Conservation (phyloP, 257 asterid species). For the Penstemon newberryi region DNA sequence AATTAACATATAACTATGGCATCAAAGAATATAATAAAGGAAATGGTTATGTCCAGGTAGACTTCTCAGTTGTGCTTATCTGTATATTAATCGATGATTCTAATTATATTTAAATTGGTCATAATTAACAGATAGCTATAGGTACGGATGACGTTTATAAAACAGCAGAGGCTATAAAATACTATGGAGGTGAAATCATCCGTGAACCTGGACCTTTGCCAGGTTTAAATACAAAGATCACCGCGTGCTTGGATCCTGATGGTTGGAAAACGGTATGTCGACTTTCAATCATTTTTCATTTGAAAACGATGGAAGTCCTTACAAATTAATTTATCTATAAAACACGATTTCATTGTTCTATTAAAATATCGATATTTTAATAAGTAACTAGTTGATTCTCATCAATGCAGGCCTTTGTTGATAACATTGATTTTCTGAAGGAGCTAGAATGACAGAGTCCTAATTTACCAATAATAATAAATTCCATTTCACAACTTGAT, state of each 20-base stretch:
- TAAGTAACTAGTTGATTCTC: constrained; percentile 10
- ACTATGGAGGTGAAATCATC: constrained; percentile 57
- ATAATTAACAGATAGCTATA: constrained; percentile 40
- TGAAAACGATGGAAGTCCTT: not conserved
- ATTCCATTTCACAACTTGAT: no score
- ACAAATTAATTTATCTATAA: no score
- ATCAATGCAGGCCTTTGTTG: constrained; percentile 50
- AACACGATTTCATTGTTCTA: no score
- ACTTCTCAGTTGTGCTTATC: constrained; percentile 1
- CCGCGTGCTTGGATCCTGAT: constrained; percentile 72
- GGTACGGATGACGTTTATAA: constrained; percentile 73
- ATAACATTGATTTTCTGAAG: constrained; percentile 49
- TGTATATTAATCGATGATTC: not conserved
- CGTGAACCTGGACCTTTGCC: constrained; percentile 77
- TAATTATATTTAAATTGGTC: not conserved
- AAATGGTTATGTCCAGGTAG: constrained; percentile 81
- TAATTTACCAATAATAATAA: no score
- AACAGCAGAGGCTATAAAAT: constrained; percentile 65
- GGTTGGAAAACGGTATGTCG: constrained; percentile 69
- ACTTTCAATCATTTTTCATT: not conserved
- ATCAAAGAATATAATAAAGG: constrained; percentile 72
- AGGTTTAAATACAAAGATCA: constrained; percentile 62
- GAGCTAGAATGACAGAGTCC: constrained; percentile 40
- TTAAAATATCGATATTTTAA: no score
- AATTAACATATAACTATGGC: constrained; percentile 69